These are phyloP conservation scores for Irpex lacteus DNA, from an alignment of 1,284 basidiomycete species.

Conservation along the genomic window DNA sequence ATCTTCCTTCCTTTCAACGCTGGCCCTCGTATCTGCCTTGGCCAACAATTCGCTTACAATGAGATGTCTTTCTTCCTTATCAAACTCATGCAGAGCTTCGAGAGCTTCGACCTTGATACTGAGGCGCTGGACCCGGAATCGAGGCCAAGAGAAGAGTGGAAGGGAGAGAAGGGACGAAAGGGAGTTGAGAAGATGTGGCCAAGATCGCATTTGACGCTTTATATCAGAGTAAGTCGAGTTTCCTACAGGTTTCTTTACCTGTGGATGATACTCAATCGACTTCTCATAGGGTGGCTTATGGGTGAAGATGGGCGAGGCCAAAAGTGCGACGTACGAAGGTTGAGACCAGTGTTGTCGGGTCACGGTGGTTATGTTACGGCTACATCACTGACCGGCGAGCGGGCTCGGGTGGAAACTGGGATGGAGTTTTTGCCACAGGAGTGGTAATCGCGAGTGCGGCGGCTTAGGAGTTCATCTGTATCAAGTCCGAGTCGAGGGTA, in stretches of 20 bases:
- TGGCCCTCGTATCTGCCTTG: slow-evolving; percentile 56
- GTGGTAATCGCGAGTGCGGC: no score
- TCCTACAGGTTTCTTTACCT: background rate
- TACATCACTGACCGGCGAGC: no score
- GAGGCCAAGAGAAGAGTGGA: slow-evolving; percentile 33
- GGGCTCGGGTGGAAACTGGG: no score
- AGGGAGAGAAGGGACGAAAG: slow-evolving; percentile 29
- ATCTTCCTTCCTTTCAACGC: slow-evolving; percentile 64
- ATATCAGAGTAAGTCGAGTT: slow-evolving; percentile 31
- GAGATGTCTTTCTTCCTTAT: slow-evolving; percentile 41
- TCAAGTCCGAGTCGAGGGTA: no score
- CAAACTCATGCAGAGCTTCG: slow-evolving; percentile 36
- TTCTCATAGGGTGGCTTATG: slow-evolving; percentile 24
- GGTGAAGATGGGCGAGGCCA: slow-evolving; percentile 25
- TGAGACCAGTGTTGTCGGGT: background rate
- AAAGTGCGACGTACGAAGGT: background rate
- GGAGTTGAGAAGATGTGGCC: slow-evolving; percentile 35
- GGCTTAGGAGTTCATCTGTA: no score
- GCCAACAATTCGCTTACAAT: slow-evolving; percentile 51
- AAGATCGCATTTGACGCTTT: slow-evolving; percentile 38
- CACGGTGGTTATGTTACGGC: no score
- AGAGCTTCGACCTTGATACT: slow-evolving; percentile 28
- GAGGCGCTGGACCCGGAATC: slow-evolving; percentile 30
- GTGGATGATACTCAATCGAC: background rate
- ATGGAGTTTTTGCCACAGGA: no score